phyloP scores from a whole-genome alignment of 2,329 filamentous ascomycete genomes.

The Epichloe brachyelytri region DNA sequence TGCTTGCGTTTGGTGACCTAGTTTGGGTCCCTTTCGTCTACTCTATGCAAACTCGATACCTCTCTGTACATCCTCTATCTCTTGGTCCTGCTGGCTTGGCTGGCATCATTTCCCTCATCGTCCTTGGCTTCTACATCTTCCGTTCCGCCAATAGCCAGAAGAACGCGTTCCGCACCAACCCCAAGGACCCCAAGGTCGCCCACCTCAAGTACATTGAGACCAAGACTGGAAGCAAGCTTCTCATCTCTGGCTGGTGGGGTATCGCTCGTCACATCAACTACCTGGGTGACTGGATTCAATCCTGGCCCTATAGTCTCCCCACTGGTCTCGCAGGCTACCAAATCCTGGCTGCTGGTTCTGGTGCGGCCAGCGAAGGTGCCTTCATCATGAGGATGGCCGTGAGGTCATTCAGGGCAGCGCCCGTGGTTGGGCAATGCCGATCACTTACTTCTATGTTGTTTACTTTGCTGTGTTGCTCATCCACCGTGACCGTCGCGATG shows the following conservation, averaged over 20 bases:
- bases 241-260: conserved; percentile 90
- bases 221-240: conserved; percentile 63
- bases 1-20: conserved; percentile 86
- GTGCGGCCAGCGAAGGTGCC: conserved; percentile 35
- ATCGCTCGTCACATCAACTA: conserved; percentile 90
- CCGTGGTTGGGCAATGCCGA: conserved; percentile 69
- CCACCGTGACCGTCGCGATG: conserved; percentile 76
- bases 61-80: conserved; percentile 68
- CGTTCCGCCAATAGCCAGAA: conserved; percentile 90
- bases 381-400: conserved; percentile 46
- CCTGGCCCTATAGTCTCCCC: conserved; percentile 80
- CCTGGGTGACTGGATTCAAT: conserved; percentile 86
- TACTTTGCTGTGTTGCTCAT: conserved; percentile 83
- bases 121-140: conserved; percentile 78
- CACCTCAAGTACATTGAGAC: conserved; percentile 83
- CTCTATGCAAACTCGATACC: conserved; percentile 71
- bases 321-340: conserved; percentile 75
- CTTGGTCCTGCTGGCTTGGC: conserved; percentile 57
- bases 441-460: conserved; percentile 89
- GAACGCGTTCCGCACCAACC: conserved; percentile 84
- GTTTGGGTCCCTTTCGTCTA: conserved; percentile 91
- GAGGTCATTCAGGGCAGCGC: conserved; percentile 60
- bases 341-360: conserved; percentile 44
- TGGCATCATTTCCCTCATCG: conserved; percentile 53
- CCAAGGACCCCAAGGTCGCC: conserved; percentile 62